Percentiles rank a stretch among this genome's conserved stretches.
Evolutionary conservation across 768 basidiomycete genomes (phyloP).

Genomic region (Tylopilus balloui): DNA sequence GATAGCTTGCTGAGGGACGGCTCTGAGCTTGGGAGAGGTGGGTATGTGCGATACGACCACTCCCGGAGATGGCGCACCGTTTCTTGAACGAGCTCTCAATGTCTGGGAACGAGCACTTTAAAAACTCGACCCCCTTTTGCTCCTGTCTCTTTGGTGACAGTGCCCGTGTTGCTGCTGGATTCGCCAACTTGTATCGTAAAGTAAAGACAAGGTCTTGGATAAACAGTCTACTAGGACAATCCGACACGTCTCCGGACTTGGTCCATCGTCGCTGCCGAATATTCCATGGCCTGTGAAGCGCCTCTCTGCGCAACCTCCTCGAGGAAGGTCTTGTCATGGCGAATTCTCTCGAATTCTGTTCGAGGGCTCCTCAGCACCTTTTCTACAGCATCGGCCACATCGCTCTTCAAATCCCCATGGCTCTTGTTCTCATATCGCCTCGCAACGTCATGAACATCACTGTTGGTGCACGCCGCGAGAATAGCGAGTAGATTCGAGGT

Average conservation of each 20-base stretch:
- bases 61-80: slow-evolving; percentile 45
- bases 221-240: slow-evolving; percentile 31
- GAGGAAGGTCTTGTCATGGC: slow-evolving; percentile 57
- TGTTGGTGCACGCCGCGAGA: slow-evolving; percentile 64
- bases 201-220: background rate
- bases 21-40: slow-evolving; percentile 18
- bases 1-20: slow-evolving; percentile 46
- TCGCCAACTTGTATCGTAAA: background rate
- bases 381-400: slow-evolving; percentile 71
- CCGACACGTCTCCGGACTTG: slow-evolving; percentile 71
- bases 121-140: slow-evolving; percentile 54
- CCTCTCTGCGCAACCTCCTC: slow-evolving; percentile 60
- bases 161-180: slow-evolving; percentile 18
- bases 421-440: slow-evolving; percentile 49
- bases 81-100: slow-evolving; percentile 71
- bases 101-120: slow-evolving; percentile 63
- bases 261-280: slow-evolving; percentile 59
- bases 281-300: slow-evolving; percentile 52
- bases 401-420: slow-evolving; percentile 66
- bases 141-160: slow-evolving; percentile 59
- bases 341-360: slow-evolving; percentile 61
- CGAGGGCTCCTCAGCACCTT: slow-evolving; percentile 63
- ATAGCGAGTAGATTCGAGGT: slow-evolving; percentile 63
- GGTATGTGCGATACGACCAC: background rate
- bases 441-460: slow-evolving; percentile 43